A percentile compares a stretch with the other conserved stretches of the same genome.
Conservation (phyloP, 2,329 filamentous ascomycete species). For the Lizonia empirigonia region DNA sequence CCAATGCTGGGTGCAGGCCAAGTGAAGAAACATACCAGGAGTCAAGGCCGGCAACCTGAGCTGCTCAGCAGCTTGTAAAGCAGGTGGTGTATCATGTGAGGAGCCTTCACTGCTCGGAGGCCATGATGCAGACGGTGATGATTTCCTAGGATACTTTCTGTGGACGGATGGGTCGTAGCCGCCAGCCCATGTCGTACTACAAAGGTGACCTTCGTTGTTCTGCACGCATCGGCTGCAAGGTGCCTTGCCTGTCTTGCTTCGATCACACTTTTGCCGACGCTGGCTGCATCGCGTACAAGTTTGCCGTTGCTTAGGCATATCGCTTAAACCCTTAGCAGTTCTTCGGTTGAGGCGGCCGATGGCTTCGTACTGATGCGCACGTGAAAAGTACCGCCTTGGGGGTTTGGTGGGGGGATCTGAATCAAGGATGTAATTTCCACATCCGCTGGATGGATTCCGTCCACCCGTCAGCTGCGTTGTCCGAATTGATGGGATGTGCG, state of each 20-base stretch:
- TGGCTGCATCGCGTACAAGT: constrained; percentile 42
- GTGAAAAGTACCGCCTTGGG: neutral
- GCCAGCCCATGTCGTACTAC: constrained; percentile 41
- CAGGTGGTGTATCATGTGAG: constrained; percentile 15
- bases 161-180: constrained; percentile 43
- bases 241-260: constrained; percentile 25
- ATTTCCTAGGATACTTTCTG: constrained; percentile 33
- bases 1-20: no score
- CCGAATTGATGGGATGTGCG: constrained; percentile 4
- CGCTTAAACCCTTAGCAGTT: constrained; percentile 5
- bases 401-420: neutral
- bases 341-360: neutral
- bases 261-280: constrained; percentile 42
- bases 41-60: constrained; percentile 11
- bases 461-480: constrained; percentile 8
- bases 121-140: constrained; percentile 9
- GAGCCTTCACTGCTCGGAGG: constrained; percentile 18
- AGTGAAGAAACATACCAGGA: constrained; percentile 8
- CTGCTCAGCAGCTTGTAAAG: constrained; percentile 2
- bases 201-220: constrained; percentile 41
- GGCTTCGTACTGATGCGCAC: neutral
- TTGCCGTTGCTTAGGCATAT: constrained; percentile 41
- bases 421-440: constrained; percentile 2
- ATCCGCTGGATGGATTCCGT: neutral
- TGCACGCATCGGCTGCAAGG: constrained; percentile 36